Percentiles rank a stretch among this genome's conserved stretches.
Evolutionary conservation across 2,329 filamentous ascomycete genomes (phyloP).

Genomic region (Cercospora sp.): DNA sequence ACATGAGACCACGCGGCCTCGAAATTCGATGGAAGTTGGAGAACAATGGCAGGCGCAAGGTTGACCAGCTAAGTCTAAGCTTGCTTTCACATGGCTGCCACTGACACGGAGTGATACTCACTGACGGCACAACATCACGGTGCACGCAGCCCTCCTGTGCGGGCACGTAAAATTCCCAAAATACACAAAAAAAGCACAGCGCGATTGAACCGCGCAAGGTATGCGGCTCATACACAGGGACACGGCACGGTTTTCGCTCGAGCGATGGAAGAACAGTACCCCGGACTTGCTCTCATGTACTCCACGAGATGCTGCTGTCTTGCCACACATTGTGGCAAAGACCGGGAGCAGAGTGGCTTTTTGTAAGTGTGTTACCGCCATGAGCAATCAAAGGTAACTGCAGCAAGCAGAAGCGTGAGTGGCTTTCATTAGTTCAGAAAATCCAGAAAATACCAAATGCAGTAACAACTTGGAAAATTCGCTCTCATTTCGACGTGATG

Average conservation of each 20-base stretch:
- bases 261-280: background rate
- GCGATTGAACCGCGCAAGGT: conserved; percentile 9
- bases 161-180: background rate
- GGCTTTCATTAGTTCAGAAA: background rate
- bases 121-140: conserved; percentile 1
- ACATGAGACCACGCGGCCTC: background rate
- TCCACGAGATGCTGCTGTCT: background rate
- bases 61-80: conserved; percentile 10
- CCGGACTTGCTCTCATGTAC: background rate
- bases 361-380: background rate
- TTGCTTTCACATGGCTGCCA: conserved; percentile 5
- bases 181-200: background rate
- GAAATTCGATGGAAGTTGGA: background rate
- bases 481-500: background rate
- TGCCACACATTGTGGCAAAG: background rate
- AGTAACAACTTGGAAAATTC: background rate
- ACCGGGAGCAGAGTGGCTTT: background rate
- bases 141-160: background rate
- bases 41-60: background rate
- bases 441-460: background rate
- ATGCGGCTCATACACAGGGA: conserved; percentile 4
- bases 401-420: background rate
- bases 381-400: background rate
- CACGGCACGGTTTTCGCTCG: background rate
- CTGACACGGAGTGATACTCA: conserved; percentile 5